Evolutionary conservation across 2,329 filamentous ascomycete species (phyloP).

Genomic region (Fusarium chaquense): DNA sequence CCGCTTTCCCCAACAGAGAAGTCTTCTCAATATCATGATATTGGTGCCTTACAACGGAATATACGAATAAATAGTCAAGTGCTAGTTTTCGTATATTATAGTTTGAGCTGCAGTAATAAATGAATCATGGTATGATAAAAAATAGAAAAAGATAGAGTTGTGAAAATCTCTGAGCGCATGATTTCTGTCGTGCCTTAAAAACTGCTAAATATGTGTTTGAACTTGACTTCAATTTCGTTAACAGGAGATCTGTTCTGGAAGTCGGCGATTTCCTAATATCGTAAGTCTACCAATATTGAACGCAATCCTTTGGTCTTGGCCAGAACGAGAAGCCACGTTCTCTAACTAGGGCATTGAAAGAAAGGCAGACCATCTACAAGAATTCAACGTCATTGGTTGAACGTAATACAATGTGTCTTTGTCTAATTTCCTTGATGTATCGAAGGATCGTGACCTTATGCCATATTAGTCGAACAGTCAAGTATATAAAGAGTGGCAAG

Average conservation of each 20-base stretch:
- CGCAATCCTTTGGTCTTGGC: background rate
- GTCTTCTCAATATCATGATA: background rate
- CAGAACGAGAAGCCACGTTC: background rate
- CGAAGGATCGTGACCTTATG: background rate
- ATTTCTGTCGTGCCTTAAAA: no score
- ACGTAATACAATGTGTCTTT: no score
- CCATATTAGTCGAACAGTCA: background rate
- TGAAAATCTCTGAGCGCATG: background rate
- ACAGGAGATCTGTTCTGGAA: rapidly evolving
- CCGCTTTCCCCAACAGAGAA: background rate
- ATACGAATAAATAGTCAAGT: no score
- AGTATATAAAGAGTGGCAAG: background rate
- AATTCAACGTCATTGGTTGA: background rate
- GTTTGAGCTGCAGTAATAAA: background rate
- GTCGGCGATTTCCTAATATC: background rate
- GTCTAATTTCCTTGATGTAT: background rate
- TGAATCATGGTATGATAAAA: rapidly evolving
- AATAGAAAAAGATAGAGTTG: background rate
- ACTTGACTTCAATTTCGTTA: background rate
- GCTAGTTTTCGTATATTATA: background rate
- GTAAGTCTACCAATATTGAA: background rate
- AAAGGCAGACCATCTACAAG: no score
- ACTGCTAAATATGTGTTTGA: background rate
- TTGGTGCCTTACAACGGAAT: rapidly evolving
- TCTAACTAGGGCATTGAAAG: background rate